Evolutionary conservation across 495 filamentous ascomycete genomes (phyloP).

Genomic region (Penicillium bovifimosum): DNA sequence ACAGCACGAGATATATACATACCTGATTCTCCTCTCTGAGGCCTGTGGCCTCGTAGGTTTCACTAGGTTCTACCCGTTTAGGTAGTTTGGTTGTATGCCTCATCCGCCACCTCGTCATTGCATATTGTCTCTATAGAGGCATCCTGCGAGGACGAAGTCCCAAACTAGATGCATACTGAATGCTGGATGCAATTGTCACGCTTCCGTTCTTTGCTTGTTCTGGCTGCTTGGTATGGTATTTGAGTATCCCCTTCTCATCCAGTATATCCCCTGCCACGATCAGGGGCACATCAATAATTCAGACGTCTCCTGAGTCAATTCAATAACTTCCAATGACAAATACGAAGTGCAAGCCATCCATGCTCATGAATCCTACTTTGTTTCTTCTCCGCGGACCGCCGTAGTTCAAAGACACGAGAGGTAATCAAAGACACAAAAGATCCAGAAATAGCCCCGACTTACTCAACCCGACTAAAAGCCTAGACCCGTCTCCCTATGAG

Average conservation of each 20-base stretch:
- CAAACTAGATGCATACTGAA: not conserved
- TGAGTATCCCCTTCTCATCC: not conserved
- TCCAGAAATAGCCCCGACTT: not conserved
- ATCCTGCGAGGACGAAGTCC: not conserved
- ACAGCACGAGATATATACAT: not conserved
- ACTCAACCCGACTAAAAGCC: not conserved
- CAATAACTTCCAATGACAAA: not conserved
- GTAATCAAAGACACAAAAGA: not conserved
- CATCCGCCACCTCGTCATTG: conserved; percentile 8
- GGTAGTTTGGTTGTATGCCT: not conserved
- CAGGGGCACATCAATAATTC: not conserved
- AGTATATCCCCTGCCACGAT: not conserved
- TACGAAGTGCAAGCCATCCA: not conserved
- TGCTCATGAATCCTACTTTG: not conserved
- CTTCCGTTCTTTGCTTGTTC: not conserved
- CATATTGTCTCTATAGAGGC: not conserved
- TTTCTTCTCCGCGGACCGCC: no score
- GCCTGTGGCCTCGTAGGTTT: no score
- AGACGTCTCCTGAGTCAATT: not conserved
- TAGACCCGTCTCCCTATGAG: not conserved
- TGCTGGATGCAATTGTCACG: not conserved
- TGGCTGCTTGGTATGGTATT: conserved; percentile 1
- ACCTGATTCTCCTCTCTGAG: no score
- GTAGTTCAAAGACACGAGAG: not conserved
- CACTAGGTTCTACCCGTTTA: no score